Base-by-base conservation (phyloP, 179 eudicot species). In the Silene noctiflora region DNA sequence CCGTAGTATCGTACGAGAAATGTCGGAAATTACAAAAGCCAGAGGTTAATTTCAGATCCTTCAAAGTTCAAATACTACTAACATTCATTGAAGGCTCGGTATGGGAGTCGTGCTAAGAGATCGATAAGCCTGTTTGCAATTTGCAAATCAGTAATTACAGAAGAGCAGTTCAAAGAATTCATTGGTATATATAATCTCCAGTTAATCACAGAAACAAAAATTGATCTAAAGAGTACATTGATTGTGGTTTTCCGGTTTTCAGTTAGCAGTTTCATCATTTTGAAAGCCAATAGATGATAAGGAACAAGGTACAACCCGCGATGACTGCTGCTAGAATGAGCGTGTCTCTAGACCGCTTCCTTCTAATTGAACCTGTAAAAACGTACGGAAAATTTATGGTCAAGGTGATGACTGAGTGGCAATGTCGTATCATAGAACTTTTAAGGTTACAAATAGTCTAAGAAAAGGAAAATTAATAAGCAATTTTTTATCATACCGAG, bases 221-320 rank as follows among this genome's bases (percentile, higher is more conserved):
- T 31, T 69, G 70, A 29, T 69, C 67, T 62, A 67, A 33, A 69
- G 59, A 39, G 21, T 55, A 61, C n/a, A 42, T 19, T 35, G 11
- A 17, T 11, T 24, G 35, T 42, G 31, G 25, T 62, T 62, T 79
- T 14, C 31, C 17, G 70, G 29, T 42, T 48, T 70, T 24, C 58
- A 33, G 69, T 33, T 22, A n/a, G 31, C n/a, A n/a, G 27, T 39
- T 21, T 20, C 39, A 22, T 90, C 84, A 94, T 84, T 92, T 94
- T 31, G 98, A 90, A 82, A 94, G 91, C 98, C 98, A 94, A 27
- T 94, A 92, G 80, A 92, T 87, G 21, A 92, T 89, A 39, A 94
- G 91, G 81, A 94, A 92, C 85, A 94, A 83, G 31, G 94, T 90
- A 83, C 98, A 94, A 68, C 90, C 96, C 1, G 98, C 97, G 71